These are phyloP conservation scores for Cladosporium sp. DNA, from an alignment of 2,329 filamentous ascomycete species.

Conservation along the genomic window DNA sequence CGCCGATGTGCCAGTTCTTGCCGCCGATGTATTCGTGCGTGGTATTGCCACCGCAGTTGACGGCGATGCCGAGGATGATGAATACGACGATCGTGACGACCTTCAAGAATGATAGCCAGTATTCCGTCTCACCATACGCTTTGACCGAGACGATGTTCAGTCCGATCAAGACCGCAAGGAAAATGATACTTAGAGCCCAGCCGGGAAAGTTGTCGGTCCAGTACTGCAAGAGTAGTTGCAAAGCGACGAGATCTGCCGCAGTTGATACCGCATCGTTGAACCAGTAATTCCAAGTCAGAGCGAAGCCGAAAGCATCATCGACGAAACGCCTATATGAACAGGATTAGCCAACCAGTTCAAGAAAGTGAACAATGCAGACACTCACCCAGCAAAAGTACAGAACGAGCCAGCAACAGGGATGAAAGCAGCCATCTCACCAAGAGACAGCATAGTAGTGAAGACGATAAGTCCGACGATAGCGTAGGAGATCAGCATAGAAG, in stretches of 20 bases:
- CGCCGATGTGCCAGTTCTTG: slow-evolving; percentile 59
- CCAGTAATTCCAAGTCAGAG: slow-evolving; percentile 66
- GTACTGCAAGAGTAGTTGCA: slow-evolving; percentile 60
- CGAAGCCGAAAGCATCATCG: slow-evolving; percentile 77
- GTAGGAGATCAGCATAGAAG: slow-evolving; percentile 70
- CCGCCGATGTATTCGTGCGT: slow-evolving; percentile 73
- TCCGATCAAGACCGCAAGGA: slow-evolving; percentile 57
- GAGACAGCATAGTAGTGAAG: slow-evolving; percentile 75
- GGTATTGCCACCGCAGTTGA: slow-evolving; percentile 63
- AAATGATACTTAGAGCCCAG: slow-evolving; percentile 63
- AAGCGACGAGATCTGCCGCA: slow-evolving; percentile 60
- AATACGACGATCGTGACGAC: slow-evolving; percentile 57
- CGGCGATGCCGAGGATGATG: slow-evolving; percentile 62
- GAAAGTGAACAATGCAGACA: not conserved
- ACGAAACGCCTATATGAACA: slow-evolving; percentile 65
- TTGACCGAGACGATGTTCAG: slow-evolving; percentile 56
- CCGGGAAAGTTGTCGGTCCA: slow-evolving; percentile 65
- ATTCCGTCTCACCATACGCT: slow-evolving; percentile 56
- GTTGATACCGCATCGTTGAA: slow-evolving; percentile 65
- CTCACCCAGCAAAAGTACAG: slow-evolving; percentile 52
- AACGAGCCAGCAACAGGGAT: slow-evolving; percentile 75
- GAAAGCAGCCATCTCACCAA: slow-evolving; percentile 84
- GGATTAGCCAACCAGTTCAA: slow-evolving; percentile 1
- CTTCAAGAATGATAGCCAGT: slow-evolving; percentile 59
- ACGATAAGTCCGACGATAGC: slow-evolving; percentile 69